phyloP scores from a whole-genome alignment of 208 protist species.

The Trypanosomatidae sp. region DNA sequence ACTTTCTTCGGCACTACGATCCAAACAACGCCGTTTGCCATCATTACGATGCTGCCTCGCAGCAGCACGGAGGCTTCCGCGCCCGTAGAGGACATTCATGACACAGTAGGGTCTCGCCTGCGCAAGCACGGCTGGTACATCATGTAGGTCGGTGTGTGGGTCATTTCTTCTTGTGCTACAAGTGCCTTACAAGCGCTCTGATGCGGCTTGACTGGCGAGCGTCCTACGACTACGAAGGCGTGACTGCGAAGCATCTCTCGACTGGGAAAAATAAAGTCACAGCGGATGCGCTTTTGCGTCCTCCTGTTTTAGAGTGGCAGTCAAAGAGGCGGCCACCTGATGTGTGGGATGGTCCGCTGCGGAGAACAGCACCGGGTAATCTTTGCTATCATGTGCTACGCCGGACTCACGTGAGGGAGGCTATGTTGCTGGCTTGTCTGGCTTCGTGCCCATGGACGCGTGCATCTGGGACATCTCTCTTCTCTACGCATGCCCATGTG shows the following conservation, averaged over 20 bases:
- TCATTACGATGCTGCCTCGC: conserved; percentile 23
- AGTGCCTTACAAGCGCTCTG: conserved; percentile 2
- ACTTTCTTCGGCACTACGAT: conserved; percentile 9
- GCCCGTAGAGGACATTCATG: not conserved
- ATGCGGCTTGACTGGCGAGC: not conserved
- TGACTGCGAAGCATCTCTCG: not conserved
- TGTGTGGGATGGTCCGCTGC: not conserved
- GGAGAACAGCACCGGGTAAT: not conserved
- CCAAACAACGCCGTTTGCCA: conserved; percentile 12
- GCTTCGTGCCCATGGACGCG: not conserved
- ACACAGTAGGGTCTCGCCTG: conserved; percentile 21
- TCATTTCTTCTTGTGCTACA: not conserved
- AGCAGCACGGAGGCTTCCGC: not conserved
- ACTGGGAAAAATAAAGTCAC: not conserved
- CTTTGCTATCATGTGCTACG: not conserved
- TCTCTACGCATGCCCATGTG: not conserved
- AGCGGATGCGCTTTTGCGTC: not conserved
- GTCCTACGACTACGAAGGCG: too few relatives aligned
- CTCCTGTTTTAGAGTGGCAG: not conserved
- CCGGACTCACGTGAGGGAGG: not conserved
- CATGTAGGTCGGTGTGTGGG: not conserved
- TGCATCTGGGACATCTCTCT: not conserved
- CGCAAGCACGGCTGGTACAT: conserved; percentile 28
- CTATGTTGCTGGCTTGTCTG: not conserved
- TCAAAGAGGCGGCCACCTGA: not conserved